Conservation (phyloP, 495 filamentous ascomycete genomes). For the Neurospora africana region DNA sequence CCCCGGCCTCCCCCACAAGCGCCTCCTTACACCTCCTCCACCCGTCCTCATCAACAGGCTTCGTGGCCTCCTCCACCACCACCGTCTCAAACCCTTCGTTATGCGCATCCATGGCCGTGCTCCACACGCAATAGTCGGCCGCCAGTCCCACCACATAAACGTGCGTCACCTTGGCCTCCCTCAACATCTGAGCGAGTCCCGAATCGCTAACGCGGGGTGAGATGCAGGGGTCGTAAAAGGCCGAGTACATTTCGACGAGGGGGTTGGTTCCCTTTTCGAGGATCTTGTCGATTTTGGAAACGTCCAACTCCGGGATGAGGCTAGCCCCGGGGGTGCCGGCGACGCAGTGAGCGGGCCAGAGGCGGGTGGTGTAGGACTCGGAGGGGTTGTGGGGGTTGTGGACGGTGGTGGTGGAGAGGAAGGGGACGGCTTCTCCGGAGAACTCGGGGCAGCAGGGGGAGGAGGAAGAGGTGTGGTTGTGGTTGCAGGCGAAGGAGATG, state of each 20-base stretch:
- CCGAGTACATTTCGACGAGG: constrained; percentile 83
- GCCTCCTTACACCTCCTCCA: constrained; percentile 50
- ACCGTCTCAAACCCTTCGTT: constrained; percentile 66
- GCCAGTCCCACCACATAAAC: constrained; percentile 80
- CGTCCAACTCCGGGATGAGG: constrained; percentile 64
- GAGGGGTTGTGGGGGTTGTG: constrained; percentile 53
- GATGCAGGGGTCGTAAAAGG: constrained; percentile 50
- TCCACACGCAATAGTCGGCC: constrained; percentile 80
- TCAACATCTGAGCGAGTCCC: constrained; percentile 42
- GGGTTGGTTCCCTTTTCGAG: constrained; percentile 68
- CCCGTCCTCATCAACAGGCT: constrained; percentile 47
- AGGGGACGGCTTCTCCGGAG: constrained; percentile 34
- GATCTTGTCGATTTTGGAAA: constrained; percentile 45
- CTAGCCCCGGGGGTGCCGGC: constrained; percentile 61
- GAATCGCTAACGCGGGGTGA: too few species aligned
- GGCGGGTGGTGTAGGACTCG: constrained; percentile 53
- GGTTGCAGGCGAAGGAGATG: constrained; percentile 82
- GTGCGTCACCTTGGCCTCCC: constrained; percentile 50
- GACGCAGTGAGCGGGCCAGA: constrained; percentile 91
- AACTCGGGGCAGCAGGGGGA: not conserved
- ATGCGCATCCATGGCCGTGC: constrained; percentile 65
- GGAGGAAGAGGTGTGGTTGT: constrained; percentile 39
- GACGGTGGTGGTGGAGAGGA: constrained; percentile 50
- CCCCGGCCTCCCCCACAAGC: constrained; percentile 34
- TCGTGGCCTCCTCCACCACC: constrained; percentile 70